These are phyloP conservation scores for Hericium rajendrae DNA, from an alignment of 768 basidiomycete genomes.

Conservation along the genomic window DNA sequence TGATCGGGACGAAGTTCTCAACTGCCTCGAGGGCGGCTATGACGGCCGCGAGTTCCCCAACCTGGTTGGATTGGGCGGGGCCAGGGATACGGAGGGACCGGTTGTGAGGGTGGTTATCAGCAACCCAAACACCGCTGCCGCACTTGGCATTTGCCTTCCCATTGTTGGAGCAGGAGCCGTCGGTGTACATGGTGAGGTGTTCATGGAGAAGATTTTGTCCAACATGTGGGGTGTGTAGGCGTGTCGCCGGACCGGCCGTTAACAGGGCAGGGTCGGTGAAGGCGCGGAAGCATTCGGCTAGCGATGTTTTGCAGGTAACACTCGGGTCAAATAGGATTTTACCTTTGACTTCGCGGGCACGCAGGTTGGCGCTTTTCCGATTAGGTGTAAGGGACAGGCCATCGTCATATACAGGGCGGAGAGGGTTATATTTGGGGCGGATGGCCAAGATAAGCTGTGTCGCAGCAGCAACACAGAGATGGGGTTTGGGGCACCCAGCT, in stretches of 20 bases:
- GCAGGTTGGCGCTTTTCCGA: not conserved
- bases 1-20: not conserved
- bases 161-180: constrained; percentile 19
- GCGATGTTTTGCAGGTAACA: not conserved
- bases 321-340: constrained; percentile 1
- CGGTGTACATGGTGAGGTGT: constrained; percentile 15
- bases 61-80: not conserved
- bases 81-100: not conserved
- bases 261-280: not conserved
- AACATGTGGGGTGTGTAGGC: not conserved
- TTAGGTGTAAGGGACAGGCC: not conserved
- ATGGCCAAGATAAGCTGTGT: not conserved
- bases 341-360: not conserved
- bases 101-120: not conserved
- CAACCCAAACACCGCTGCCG: constrained; percentile 11
- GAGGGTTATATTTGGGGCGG: not conserved
- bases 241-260: not conserved
- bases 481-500: not conserved
- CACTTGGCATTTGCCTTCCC: constrained; percentile 11
- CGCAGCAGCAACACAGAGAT: not conserved
- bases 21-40: not conserved
- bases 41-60: constrained; percentile 14
- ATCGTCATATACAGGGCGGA: not conserved
- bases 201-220: not conserved
- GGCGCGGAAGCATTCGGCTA: not conserved